Conservation (phyloP, 139 green algal genomes). For the Tetraselmis striata region DNA sequence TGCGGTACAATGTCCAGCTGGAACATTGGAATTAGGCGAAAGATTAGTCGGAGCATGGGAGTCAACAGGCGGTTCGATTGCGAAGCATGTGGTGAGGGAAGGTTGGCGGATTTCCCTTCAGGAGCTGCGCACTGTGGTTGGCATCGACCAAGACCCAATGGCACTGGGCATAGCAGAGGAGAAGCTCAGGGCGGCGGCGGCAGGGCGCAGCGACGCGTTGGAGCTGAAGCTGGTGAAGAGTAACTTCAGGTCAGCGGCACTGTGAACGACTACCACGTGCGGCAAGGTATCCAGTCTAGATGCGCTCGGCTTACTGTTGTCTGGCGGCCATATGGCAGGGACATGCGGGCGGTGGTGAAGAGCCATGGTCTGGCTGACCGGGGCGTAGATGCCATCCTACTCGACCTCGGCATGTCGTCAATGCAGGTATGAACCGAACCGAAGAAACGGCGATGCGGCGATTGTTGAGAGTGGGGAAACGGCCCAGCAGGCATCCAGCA, state of each 20-base stretch:
- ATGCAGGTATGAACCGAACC: constrained; percentile 79
- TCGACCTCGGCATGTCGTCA: constrained; percentile 92
- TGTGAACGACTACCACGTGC: too few species aligned
- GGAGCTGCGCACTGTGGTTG: constrained; percentile 65
- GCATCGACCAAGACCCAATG: constrained; percentile 77
- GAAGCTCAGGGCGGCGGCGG: constrained; percentile 27
- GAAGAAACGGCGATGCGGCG: too few species aligned
- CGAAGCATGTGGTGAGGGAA: too few species aligned
- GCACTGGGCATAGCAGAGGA: constrained; percentile 61
- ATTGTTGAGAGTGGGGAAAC: not conserved
- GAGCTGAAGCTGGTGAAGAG: constrained; percentile 35
- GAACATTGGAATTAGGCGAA: too few species aligned
- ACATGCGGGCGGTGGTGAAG: constrained; percentile 25
- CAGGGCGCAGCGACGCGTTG: not conserved
- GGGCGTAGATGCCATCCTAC: constrained; percentile 73
- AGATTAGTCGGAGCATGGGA: too few species aligned
- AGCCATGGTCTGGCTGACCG: constrained; percentile 3
- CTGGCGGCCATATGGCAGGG: too few species aligned
- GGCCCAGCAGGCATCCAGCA: too few species aligned
- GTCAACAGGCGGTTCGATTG: too few species aligned
- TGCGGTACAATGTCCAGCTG: too few species aligned
- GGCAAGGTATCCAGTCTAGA: too few species aligned
- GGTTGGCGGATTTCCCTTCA: constrained; percentile 20
- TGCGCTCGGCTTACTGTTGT: too few species aligned
- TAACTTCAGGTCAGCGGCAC: constrained; percentile 59